Base-by-base conservation (phyloP, 2,329 filamentous ascomycete species). In the Hypoxylon rubiginosum region DNA sequence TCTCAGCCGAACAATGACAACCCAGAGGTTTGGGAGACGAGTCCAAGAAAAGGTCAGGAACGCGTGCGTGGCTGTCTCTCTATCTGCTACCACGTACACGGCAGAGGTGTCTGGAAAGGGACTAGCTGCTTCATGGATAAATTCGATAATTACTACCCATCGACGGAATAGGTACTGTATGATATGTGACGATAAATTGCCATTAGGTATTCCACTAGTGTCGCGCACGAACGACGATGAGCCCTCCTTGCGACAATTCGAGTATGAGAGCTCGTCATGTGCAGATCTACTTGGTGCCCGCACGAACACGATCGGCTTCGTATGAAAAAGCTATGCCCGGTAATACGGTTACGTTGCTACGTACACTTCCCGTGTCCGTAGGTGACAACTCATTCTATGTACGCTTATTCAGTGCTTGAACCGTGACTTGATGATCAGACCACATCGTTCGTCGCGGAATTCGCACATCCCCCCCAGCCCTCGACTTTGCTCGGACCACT, bases 111-210 rank as follows among this genome's bases (percentile, higher is more conserved):
- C 66, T 64, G 21, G 45, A 69, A 68, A 21, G 53, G 55, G 66
- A 58, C 60, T 66, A 69, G 63, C 46, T 41, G 57, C 59, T 50
- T 66, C 66, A 61, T 66, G 66, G 66, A 68, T 68, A 68, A 63
- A 69, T 61, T 66, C 59, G 32, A 66, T 55, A 58, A 39, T 41
- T 43, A 36, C 46, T 19, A 53, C 48, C 34, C 24, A 50, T 55
- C 30, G 60, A 53, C 57, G 30, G 19, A 55, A 52, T 49, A 51
- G 36, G 62, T 48, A 54, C 56, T 53, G 58, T 39, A 58, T 61
- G 32, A 58, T 65, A 49, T 30, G 21, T 24, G 49, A 58, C 32
- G 28, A 61, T 41, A 32, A 41, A 56, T 58, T 64, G 43, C 45
- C 56, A 28, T 28, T 28, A 3, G 4, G 48, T 39, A 62, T 64